Evolutionary conservation across 768 basidiomycete species (phyloP).

Genomic region (Leccinum longicurvipes): DNA sequence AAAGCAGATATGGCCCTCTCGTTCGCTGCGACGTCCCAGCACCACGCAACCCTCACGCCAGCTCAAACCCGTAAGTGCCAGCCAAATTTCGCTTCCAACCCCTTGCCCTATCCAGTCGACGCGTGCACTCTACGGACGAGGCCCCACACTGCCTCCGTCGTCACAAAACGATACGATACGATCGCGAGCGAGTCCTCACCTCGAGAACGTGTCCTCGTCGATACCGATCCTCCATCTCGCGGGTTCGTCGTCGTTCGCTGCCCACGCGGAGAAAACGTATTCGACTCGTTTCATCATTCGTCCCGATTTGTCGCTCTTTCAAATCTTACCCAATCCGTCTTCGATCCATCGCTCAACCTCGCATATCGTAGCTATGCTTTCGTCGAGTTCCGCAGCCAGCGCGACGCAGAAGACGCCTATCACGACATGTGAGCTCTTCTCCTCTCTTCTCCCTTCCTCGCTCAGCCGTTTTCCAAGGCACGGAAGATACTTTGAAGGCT

Average conservation of each 20-base stretch:
- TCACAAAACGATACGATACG: conserved; percentile 22
- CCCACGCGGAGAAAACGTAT: conserved; percentile 27
- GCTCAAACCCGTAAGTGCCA: conserved; percentile 77
- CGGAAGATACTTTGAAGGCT: conserved; percentile 70
- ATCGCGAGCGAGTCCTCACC: conserved; percentile 30
- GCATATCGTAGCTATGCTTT: conserved; percentile 76
- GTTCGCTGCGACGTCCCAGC: conserved; percentile 90
- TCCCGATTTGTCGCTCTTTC: conserved; percentile 34
- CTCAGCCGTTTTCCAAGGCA: conserved; percentile 49
- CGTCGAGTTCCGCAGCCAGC: conserved; percentile 75
- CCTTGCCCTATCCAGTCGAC: conserved; percentile 38
- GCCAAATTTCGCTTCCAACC: conserved; percentile 23
- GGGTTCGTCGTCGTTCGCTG: conserved; percentile 26
- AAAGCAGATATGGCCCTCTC: conserved; percentile 70
- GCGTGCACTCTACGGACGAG: conserved; percentile 34
- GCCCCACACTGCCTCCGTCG: conserved; percentile 22
- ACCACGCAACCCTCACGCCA: conserved; percentile 71
- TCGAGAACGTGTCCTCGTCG: conserved; percentile 21
- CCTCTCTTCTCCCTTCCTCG: neutral
- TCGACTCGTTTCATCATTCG: conserved; percentile 29
- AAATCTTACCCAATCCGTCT: conserved; percentile 31
- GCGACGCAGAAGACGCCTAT: conserved; percentile 81
- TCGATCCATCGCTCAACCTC: conserved; percentile 56
- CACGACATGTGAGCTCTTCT: conserved; percentile 65
- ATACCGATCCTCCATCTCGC: conserved; percentile 30